These are phyloP conservation scores for Lachnellula subtilissima DNA, from an alignment of 2,329 filamentous ascomycete genomes.

Conservation along the genomic window DNA sequence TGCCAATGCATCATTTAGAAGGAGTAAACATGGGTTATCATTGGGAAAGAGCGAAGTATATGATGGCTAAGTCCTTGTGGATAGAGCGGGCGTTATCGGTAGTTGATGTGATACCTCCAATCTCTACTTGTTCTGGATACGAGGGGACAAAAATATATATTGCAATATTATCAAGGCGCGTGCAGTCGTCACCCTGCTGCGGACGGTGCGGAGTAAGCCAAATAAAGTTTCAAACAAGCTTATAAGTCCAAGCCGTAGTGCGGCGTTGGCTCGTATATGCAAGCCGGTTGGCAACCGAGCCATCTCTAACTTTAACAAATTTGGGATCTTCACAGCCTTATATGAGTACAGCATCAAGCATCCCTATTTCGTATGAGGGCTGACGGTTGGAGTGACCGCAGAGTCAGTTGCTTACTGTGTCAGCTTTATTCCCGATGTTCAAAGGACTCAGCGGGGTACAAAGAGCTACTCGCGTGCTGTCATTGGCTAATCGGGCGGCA, in stretches of 20 bases:
- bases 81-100: too few species aligned
- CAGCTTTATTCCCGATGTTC: background rate
- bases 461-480: background rate
- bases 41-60: too few species aligned
- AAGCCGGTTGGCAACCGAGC: background rate
- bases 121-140: background rate
- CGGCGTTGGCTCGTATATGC: background rate
- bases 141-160: background rate
- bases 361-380: background rate
- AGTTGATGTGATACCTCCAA: background rate
- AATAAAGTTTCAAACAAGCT: background rate
- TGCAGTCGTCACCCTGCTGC: background rate
- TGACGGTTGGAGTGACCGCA: background rate
- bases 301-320: background rate
- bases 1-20: too few species aligned
- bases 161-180: background rate
- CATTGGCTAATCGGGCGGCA: background rate
- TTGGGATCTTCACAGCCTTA: background rate
- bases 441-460: background rate
- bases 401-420: background rate
- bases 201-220: background rate
- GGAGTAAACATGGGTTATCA: too few species aligned
- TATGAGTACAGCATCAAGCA: background rate
- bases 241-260: background rate
- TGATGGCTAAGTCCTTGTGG: too few species aligned